Percentiles rank a stretch among this genome's conserved stretches.
These are phyloP conservation scores for Entomophthora muscae DNA, from an alignment of 371 early-diverging fungal genomes.

Conservation along the genomic window DNA sequence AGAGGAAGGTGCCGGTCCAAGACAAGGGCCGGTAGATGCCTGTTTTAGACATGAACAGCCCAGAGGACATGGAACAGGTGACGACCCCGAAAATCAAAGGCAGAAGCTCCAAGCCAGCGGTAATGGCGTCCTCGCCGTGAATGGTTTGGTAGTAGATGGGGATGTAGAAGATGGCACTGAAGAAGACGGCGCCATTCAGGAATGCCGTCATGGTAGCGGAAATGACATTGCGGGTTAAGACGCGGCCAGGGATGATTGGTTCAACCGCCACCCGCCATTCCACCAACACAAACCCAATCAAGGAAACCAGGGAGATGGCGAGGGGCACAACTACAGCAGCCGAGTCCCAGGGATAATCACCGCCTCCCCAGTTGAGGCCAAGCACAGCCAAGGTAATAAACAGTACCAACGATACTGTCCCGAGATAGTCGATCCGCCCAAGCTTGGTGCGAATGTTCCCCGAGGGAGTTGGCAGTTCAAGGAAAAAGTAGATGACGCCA, in stretches of 20 bases:
- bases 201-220: slow-evolving; percentile 24
- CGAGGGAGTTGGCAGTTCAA: slow-evolving; percentile 23
- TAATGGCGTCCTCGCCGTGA: slow-evolving; percentile 18
- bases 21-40: slow-evolving; percentile 29
- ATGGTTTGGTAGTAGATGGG: slow-evolving; percentile 36
- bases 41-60: slow-evolving; percentile 24
- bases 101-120: slow-evolving; percentile 44
- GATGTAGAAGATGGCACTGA: slow-evolving; percentile 48
- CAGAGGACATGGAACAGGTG: slow-evolving; percentile 25
- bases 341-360: slow-evolving; percentile 43
- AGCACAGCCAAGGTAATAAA: slow-evolving; percentile 7
- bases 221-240: slow-evolving; percentile 24
- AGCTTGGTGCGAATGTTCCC: slow-evolving; percentile 27
- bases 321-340: slow-evolving; percentile 27
- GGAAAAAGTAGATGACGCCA: slow-evolving; percentile 25
- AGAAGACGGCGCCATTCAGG: slow-evolving; percentile 45
- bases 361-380: slow-evolving; percentile 13
- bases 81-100: slow-evolving; percentile 38
- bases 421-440: slow-evolving; percentile 14
- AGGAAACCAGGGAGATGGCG: slow-evolving; percentile 38
- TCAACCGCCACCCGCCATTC: slow-evolving; percentile 27
- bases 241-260: slow-evolving; percentile 34
- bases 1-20: slow-evolving; percentile 24
- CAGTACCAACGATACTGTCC: neutral
- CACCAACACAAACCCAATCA: slow-evolving; percentile 35